phyloP scores from a whole-genome alignment of 805 yeast species.

The Metschnikowia aberdeeniae region DNA sequence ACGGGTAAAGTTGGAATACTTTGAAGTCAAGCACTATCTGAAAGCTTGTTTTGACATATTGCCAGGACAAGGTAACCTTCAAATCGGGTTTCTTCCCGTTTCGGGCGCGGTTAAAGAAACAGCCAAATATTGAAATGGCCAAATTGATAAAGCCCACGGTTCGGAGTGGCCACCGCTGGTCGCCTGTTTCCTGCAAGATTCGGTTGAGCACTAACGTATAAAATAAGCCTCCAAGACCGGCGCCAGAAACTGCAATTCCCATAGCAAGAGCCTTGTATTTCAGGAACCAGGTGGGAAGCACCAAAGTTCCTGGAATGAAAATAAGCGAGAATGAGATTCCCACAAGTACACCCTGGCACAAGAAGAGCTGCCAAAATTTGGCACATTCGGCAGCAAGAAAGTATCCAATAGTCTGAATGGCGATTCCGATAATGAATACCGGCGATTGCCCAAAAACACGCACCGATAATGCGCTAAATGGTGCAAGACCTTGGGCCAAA shows the following conservation, averaged over 20 bases:
- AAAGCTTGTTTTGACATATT: slow-evolving; percentile 20
- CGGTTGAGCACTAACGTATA: slow-evolving; percentile 42
- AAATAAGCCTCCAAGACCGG: slow-evolving; percentile 50
- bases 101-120: slow-evolving; percentile 44
- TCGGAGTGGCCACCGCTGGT: slow-evolving; percentile 43
- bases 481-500: slow-evolving; percentile 58
- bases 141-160: slow-evolving; percentile 33
- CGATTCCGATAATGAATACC: slow-evolving; percentile 47
- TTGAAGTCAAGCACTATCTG: slow-evolving; percentile 33
- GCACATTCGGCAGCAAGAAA: slow-evolving; percentile 58
- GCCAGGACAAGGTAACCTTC: slow-evolving; percentile 20
- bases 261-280: slow-evolving; percentile 55
- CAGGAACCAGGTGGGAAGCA: slow-evolving; percentile 68
- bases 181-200: slow-evolving; percentile 38
- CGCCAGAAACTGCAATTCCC: slow-evolving; percentile 48
- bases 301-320: slow-evolving; percentile 55
- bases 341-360: slow-evolving; percentile 64
- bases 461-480: slow-evolving; percentile 38
- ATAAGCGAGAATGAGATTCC: slow-evolving; percentile 54
- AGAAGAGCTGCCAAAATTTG: slow-evolving; percentile 59
- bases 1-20: slow-evolving; percentile 23
- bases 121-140: slow-evolving; percentile 32
- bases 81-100: slow-evolving; percentile 26
- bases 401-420: slow-evolving; percentile 50
- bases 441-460: slow-evolving; percentile 48